Base-by-base conservation (phyloP, 805 yeast species). In the Candida montana region DNA sequence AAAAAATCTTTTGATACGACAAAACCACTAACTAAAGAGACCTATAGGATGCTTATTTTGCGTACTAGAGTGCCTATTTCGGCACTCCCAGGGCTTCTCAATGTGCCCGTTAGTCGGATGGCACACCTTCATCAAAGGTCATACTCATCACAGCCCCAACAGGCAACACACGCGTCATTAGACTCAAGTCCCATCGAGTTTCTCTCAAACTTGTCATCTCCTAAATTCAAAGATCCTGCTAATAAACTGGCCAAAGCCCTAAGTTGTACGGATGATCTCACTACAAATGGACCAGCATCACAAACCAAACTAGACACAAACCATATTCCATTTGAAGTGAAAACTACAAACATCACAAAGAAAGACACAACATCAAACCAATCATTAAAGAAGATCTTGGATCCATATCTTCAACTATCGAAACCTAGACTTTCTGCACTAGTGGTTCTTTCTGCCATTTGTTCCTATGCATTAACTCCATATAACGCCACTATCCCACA, bases 401-500 rank as follows among this genome's bases (percentile, higher is more conserved):
- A 71, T 19, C 83, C 89, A 1, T 89, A 87, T 56, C 40, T 88
- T 9, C 86, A 86, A 46, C 72, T 93, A n/a, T 77, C 96, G 4
- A 93, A 93, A 62, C 99, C 99, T 13, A 74, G 88, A 42, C 71
- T 93, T 41, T 86, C 97, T 0, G 77, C 89, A 7, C 65, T 93
- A 31, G 95, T 93, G 12, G 95, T 91, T 61, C 68, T 93, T 17
- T 85, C 96, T 40, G 83, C 96, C 1, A 88, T 93, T 54, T 88
- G 97, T 48, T 83, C 97, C 0, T 93, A 91, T 59, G 97, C 97
- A 0, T 66, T 93, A 24, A 86, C 96, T 0, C 98, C 99, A 1
- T 73, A 74, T 49, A 77, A 90, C 10, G 87, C 89, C 0, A 77
- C 93, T 1, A 61, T 91, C 3, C 67, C 77, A 7, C 81, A 86